Base-by-base conservation (phyloP, 2,329 filamentous ascomycete genomes). In the Ceratocystis cubensis region DNA sequence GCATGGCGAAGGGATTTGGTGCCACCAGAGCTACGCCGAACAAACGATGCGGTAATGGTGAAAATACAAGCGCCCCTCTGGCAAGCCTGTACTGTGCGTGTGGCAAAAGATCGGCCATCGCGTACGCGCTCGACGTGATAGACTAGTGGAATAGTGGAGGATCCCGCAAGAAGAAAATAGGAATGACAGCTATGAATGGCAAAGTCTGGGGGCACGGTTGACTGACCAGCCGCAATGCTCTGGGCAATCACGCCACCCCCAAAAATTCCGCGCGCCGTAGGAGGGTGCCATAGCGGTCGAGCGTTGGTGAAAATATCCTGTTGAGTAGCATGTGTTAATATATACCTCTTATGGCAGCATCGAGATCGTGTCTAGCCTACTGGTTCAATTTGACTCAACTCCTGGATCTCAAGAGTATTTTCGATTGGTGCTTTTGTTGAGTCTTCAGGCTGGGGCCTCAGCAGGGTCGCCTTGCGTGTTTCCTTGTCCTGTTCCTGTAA, bases 141-240 rank as follows among this genome's bases (percentile, higher is more conserved):
- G 69, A 96, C 82, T 70, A 97, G 88, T 41, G 94, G 93, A 20
- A 94, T 87, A 68, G 88, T 84, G 13, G 85, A 82, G 73, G 93
- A 89, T 33, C 94, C 94, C 3, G 93, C 92, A 1, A 97, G 85
- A 44, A 99, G 86, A 76, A 99, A 99, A 80, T 97, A 99, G 83
- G 94, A 97, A 82, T 99, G 94, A 88, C 96, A 96, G 73, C 88
- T 93, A 80, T 99, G 94, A 63, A 94, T 85, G 68, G 86, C 83
- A 76, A 96, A 96, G 74, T 89, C 81, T 30, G 80, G 75, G 0
- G 88, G 87, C 1, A 99, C 89, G 7, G 94, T 99, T 73, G 86
- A 84, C 75, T 96, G 91, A 28, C 91, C 94, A 1, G 94, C 91
- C 59, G 88, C 83, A 30, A 96, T 86, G 72, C 84, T 92, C 80